Conservation (phyloP, 1,284 basidiomycete genomes). For the Trichosporon coremiiforme region DNA sequence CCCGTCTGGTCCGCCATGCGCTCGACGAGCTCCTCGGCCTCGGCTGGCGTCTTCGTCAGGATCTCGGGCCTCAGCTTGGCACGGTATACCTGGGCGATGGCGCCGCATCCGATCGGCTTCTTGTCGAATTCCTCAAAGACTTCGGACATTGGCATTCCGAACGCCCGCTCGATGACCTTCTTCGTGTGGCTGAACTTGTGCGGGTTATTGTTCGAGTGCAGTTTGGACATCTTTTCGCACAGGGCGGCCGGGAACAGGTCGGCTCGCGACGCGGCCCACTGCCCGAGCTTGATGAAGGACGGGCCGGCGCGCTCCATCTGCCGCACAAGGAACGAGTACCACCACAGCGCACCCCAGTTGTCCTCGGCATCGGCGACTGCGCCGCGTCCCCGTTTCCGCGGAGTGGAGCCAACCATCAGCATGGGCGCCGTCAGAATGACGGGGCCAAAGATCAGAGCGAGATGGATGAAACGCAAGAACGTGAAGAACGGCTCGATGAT, state of each 20-base stretch:
- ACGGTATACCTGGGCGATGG: constrained; percentile 94
- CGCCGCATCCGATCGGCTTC: constrained; percentile 91
- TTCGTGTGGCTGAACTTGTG: constrained; percentile 84
- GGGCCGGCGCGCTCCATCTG: constrained; percentile 95
- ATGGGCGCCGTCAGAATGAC: constrained; percentile 84
- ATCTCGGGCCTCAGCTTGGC: constrained; percentile 81
- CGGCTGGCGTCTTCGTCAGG: constrained; percentile 61
- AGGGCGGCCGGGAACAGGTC: constrained; percentile 91
- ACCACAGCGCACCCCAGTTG: constrained; percentile 86
- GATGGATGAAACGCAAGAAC: constrained; percentile 76
- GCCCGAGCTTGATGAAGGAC: constrained; percentile 97
- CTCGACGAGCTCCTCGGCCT: constrained; percentile 53
- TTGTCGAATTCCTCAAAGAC: constrained; percentile 91
- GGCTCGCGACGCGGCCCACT: constrained; percentile 96
- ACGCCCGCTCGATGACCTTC: constrained; percentile 78
- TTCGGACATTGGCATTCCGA: constrained; percentile 77
- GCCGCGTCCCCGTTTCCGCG: constrained; percentile 41
- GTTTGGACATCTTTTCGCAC: constrained; percentile 78
- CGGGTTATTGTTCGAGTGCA: constrained; percentile 86
- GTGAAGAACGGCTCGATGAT: constrained; percentile 88
- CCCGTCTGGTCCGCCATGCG: constrained; percentile 20
- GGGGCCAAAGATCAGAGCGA: constrained; percentile 82
- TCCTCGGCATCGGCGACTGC: constrained; percentile 63
- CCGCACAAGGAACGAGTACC: constrained; percentile 85
- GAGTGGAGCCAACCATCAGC: constrained; percentile 71